Evolutionary conservation across 2,329 filamentous ascomycete genomes (phyloP), one percentile per base, ranked within the genome.

Genomic region (Neocatenulostroma microsporum): DNA sequence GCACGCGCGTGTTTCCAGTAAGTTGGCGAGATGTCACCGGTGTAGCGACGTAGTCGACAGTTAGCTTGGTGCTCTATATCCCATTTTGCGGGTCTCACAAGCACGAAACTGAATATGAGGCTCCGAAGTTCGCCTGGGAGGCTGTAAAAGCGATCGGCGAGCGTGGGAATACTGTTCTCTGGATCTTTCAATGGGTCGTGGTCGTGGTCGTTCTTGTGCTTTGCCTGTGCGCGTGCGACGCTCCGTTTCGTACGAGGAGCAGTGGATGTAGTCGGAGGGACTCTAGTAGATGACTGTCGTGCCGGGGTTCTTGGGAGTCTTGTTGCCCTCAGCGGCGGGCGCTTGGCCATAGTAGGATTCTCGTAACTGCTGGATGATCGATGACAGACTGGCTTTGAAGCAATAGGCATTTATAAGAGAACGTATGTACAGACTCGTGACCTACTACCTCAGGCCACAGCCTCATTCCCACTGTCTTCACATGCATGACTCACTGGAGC

Each of bases 41-140:
- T 25, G 9, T n/a, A 29, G 5, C 12, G 34, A 3, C 34, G 31
- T 17, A 36, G 36, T 24, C 24, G 29, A 26, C 44, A 46, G 20
- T 31, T 19, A 10, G 18, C 7, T 8, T 34, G 12, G 27, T 45
- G 40, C 6, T 9, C 4, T 2, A 30, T 26, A 14, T 44, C 32
- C 44, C 39, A 46, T 29, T 48, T 44, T 6, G 39, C 28, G 18
- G 41, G 43, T 20, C 30, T 36, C 25, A 42, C 34, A 20, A 46
- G 21, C 5, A 46, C 21, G 23, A 37, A 15, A 18, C 36, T 40
- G 39, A 48, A 48, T 21, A 46, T 41, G 18, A 32, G 38, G 21
- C 34, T 33, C 21, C 43, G 41, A 12, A 48, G 39, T 26, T 48
- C 44, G 5, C 28, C 15, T 2, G 46, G 44, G 11, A 48, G 37